These are phyloP conservation scores for Cutaneotrichosporon daszewskae DNA, from an alignment of 1,284 basidiomycete genomes.

Conservation along the genomic window DNA sequence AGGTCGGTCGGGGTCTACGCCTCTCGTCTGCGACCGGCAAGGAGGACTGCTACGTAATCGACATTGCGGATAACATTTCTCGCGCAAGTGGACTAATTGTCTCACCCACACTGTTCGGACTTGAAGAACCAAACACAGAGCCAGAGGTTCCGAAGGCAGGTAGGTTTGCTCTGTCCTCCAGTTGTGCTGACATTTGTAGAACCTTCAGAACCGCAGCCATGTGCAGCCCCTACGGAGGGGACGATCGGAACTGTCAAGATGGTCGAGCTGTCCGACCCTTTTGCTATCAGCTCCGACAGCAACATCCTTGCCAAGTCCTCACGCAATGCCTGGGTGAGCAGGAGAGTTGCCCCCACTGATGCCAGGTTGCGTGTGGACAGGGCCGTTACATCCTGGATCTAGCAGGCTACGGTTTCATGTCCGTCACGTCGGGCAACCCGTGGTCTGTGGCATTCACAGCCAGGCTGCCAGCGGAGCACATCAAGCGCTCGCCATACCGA, in stretches of 20 bases:
- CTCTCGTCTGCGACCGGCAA: slow-evolving; percentile 77
- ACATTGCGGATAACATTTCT: slow-evolving; percentile 75
- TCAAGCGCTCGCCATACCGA: slow-evolving; percentile 16
- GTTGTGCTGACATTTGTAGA: too few species aligned
- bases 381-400: slow-evolving; percentile 72
- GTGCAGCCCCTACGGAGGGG: too few species aligned
- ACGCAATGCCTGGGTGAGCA: slow-evolving; percentile 49
- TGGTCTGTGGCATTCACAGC: slow-evolving; percentile 23
- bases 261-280: slow-evolving; percentile 5
- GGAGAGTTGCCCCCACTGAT: slow-evolving; percentile 46
- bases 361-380: slow-evolving; percentile 79
- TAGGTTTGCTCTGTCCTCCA: too few species aligned
- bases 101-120: slow-evolving; percentile 77
- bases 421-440: slow-evolving; percentile 54
- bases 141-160: too few species aligned
- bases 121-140: too few species aligned
- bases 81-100: slow-evolving; percentile 70
- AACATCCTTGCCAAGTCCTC: slow-evolving; percentile 47
- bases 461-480: slow-evolving; percentile 20
- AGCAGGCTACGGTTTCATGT: slow-evolving; percentile 63
- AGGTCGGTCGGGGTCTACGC: slow-evolving; percentile 91
- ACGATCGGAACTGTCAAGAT: too few species aligned
- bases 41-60: slow-evolving; percentile 78
- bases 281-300: slow-evolving; percentile 8
- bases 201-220: too few species aligned